A percentile compares a stretch with the other conserved stretches of the same genome.
phyloP scores from a whole-genome alignment of 1,139 yeast species.

The Magnusiomyces sp. region DNA sequence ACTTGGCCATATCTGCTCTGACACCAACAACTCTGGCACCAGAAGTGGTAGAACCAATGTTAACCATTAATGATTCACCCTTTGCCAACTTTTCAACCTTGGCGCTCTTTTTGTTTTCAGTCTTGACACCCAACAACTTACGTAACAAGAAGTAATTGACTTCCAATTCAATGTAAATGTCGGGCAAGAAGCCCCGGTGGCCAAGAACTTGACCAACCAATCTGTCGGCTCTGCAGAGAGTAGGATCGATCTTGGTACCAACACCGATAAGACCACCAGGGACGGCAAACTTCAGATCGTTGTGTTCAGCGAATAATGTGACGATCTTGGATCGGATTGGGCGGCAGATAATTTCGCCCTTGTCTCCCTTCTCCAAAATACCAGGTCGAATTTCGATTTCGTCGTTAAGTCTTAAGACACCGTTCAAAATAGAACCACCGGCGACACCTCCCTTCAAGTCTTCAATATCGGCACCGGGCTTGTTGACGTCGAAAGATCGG shows the following conservation, averaged over 20 bases:
- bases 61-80: conserved; percentile 97
- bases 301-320: conserved; percentile 93
- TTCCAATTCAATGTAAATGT: conserved; percentile 93
- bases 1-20: conserved; percentile 98
- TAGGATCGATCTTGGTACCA: conserved; percentile 98
- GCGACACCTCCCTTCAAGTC: conserved; percentile 99
- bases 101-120: conserved; percentile 96
- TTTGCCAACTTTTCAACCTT: conserved; percentile 90
- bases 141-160: conserved; percentile 94
- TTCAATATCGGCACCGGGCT: conserved; percentile 96
- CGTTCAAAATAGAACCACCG: conserved; percentile 95
- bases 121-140: conserved; percentile 96
- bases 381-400: conserved; percentile 99
- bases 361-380: conserved; percentile 82
- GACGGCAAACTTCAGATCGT: conserved; percentile 95
- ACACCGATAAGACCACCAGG: conserved; percentile 99
- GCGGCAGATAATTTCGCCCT: conserved; percentile 84
- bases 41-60: conserved; percentile 97
- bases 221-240: conserved; percentile 98
- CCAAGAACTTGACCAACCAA: conserved; percentile 99
- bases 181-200: conserved; percentile 91
- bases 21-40: conserved; percentile 99
- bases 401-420: conserved; percentile 95
- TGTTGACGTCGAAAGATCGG: conserved; percentile 97
- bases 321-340: conserved; percentile 93